Base-by-base conservation (phyloP, 164 flowering plant species). In the Vitis riparia region DNA sequence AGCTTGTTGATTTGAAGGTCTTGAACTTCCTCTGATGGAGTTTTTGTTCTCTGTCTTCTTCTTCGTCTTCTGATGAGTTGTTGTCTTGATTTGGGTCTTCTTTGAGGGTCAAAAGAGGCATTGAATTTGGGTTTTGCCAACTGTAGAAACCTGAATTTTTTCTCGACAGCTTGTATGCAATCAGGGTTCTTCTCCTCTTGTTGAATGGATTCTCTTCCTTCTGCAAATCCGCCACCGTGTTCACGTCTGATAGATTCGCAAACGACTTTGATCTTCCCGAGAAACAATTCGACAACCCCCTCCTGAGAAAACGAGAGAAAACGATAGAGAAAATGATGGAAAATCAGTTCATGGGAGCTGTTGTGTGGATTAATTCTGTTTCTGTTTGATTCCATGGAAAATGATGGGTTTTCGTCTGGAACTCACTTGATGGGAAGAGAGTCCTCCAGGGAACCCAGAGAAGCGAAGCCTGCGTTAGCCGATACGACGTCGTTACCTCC, bases 371-470 rank as follows among this genome's bases (percentile, higher is more conserved):
- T 23, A 10, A 6, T 47, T 16, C 32, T 37, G 44, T 37, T 37
- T 37, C 44, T 37, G 7, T 37, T 37, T 37, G 44, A 0, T 37
- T 37, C 44, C 44, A 37, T 37, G 44, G 44, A 37, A 37, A 37
- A 37, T 27, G 11, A 50, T 17, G 14, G 7, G 27, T 23, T 23
- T 23, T 23, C 27, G 2, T 23, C 11, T 2, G 49, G 27, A 4
- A 73, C 80, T 79, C 13, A 90, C 94, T 90, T 90, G 80, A 85
- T 83, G 30, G 92, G 94, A 9, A 90, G 89, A 69, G 91, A 83
- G 2, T 86, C 92, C 67, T 88, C 92, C n/a, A 88, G 67, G 2
- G 83, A 78, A 17, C 59, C 81, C 76, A 90, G 56, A 58, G 86
- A 83, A 30, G 68, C 73, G 60, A 83, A 64, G 32, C 71, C 78